Base-by-base conservation (phyloP, 352 stramenopile genomes). In the Phytophthora sojae region DNA sequence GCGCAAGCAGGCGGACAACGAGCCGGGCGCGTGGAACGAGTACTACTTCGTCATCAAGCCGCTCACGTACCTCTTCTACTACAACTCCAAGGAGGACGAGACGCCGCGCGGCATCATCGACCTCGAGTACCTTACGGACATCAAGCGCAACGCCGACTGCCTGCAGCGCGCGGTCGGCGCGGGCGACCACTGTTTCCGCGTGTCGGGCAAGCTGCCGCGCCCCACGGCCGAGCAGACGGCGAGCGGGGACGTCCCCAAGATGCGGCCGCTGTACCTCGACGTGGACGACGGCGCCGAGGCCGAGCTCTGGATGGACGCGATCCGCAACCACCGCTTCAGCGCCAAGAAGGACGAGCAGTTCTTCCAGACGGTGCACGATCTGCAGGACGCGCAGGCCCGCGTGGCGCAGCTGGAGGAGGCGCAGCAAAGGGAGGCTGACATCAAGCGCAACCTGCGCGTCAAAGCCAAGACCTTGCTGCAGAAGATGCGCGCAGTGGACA, bases 11-110 rank as follows among this genome's bases (percentile, higher is more conserved):
- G 89, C 85, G 6, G 88, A 93, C 73, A 94, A 94, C 56, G 82
- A 94, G 39, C 82, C 84, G 0, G 88, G 88, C 6, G 74, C 79
- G 5, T 96, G 89, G 89, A 93, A 89, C 58, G 69, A 82, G 57
- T 95, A 95, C 75, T 96, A 82, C 64, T 95, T 96, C 67, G 85
- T 88, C 53, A 69, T 96, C 58, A 86, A 88, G 49, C 83, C 87
- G 3, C 67, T 85, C 12, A 93, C 89, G 21, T 90, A 90, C 64
- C 73, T 96, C n/a, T 92, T 94, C 61, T 96, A 95, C 73, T 96
- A 93, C 75, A 92, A 92, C 57, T 75, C 78, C 14, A 68, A 76
- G 17, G 77, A 80, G 0, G 87, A 95, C 67, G 78, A 86, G 42
- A 79, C 79, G 23, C 89, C 89, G 51, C 78, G 88, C 42, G 89